Base-by-base conservation (phyloP, 2,329 filamentous ascomycete species). In the Dothistroma pini region DNA sequence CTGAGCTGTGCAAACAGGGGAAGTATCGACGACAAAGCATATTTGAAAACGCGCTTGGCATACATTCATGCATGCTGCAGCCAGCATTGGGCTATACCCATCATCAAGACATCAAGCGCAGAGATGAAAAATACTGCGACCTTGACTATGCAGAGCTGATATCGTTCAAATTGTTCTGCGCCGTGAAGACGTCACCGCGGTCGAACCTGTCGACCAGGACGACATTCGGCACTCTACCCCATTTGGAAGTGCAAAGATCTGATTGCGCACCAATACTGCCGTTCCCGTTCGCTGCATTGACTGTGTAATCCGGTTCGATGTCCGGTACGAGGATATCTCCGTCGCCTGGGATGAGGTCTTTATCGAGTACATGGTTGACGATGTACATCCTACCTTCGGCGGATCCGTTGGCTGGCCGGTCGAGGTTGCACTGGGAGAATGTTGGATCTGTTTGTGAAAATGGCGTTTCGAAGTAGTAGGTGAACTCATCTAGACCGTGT, bases 321-420 rank as follows among this genome's bases (percentile, higher is more conserved):
- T 79, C 76, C 7, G 79, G 79, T 11, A 80, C 64, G 29, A 74
- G 62, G 9, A 78, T 67, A 14, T 63, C 64, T 21, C 41, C 41
- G 9, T 38, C 34, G 34, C 34, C 34, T 4, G 59, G 75, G 0
- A 77, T 56, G 12, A 79, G 63, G 51, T 78, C 73, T 7, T 74
- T 65, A 59, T 80, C 75, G 2, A 81, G 68, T 60, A 78, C 79
- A 63, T 81, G 79, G 59, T 81, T 81, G 61, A 81, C 73, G 34
- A 81, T 74, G 60, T 78, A 78, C 78, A 81, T 80, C 4, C 76
- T 72, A 12, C 75, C 77, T 4, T 72, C 68, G 6, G 74, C 64
- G 14, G 70, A 6, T 25, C 71, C 73, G n/a, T 72, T 73, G 5
- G 73, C 51, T 2, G 79, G 79, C 3, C 79, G 75, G 64, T 81